These are phyloP conservation scores for Penicillium vulpinum DNA, from an alignment of 2,329 filamentous ascomycete species.

Conservation along the genomic window DNA sequence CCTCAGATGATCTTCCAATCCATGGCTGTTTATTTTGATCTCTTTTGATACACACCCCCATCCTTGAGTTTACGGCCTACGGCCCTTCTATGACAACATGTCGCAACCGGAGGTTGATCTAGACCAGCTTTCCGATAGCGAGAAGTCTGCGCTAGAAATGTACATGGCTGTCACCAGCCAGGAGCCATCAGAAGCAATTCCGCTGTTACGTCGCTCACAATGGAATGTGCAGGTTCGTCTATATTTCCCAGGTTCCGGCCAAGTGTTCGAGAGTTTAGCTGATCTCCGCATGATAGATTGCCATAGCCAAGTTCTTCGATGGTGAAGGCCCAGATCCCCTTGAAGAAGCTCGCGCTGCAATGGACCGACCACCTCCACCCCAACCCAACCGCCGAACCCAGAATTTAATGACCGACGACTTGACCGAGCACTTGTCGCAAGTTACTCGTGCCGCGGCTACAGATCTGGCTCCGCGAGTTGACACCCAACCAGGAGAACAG, in stretches of 20 bases:
- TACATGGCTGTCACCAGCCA: constrained; percentile 88
- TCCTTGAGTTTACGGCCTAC: constrained; percentile 23
- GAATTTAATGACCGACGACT: constrained; percentile 61
- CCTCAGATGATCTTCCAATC: not conserved
- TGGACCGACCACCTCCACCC: constrained; percentile 60
- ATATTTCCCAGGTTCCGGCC: not conserved
- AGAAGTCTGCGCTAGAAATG: constrained; percentile 83
- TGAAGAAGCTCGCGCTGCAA: constrained; percentile 69
- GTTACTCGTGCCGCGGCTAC: constrained; percentile 41
- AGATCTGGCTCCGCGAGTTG: constrained; percentile 79
- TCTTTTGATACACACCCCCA: not conserved
- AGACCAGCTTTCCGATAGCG: constrained; percentile 69
- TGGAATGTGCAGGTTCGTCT: constrained; percentile 83
- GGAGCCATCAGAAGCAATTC: constrained; percentile 71
- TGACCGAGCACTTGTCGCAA: constrained; percentile 34
- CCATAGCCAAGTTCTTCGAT: constrained; percentile 96
- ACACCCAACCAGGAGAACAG: constrained; percentile 69
- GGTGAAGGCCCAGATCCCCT: constrained; percentile 83
- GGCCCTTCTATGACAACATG: constrained; percentile 36
- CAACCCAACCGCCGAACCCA: constrained; percentile 66
- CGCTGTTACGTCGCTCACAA: constrained; percentile 79
- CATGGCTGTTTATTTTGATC: not conserved
- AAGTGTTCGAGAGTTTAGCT: constrained; percentile 11
- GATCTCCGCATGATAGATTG: constrained; percentile 63
- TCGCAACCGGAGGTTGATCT: constrained; percentile 54